A percentile compares a stretch with the other conserved stretches of the same genome.
These are phyloP conservation scores for Kwoniella shandongensis DNA, from an alignment of 768 basidiomycete genomes.

Conservation along the genomic window DNA sequence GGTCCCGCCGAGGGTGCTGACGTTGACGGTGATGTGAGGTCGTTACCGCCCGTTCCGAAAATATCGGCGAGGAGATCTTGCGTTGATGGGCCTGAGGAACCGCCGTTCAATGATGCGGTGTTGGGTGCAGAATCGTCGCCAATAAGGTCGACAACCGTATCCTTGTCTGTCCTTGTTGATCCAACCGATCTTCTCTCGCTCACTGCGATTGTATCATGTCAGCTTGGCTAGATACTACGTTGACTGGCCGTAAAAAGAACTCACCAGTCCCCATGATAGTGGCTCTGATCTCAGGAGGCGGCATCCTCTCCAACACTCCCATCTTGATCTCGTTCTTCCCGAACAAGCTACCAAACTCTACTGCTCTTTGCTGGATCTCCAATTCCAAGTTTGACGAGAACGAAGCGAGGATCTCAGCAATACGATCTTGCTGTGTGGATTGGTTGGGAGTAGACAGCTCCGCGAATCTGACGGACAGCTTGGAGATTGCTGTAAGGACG, in stretches of 20 bases:
- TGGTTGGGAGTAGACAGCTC: constrained; percentile 39
- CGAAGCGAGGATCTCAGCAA: constrained; percentile 71
- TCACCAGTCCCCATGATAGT: constrained; percentile 90
- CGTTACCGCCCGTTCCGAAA: constrained; percentile 62
- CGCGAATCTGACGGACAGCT: constrained; percentile 78
- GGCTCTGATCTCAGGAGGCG: constrained; percentile 95
- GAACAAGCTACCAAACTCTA: constrained; percentile 88
- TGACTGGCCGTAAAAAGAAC: constrained; percentile 7
- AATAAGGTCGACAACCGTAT: constrained; percentile 70
- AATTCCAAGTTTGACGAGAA: constrained; percentile 87
- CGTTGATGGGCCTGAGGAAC: constrained; percentile 55
- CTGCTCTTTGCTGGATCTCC: constrained; percentile 91
- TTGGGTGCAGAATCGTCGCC: constrained; percentile 67
- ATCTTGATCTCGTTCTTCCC: constrained; percentile 51
- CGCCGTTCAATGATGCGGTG: constrained; percentile 56
- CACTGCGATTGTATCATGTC: constrained; percentile 59
- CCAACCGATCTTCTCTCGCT: constrained; percentile 97
- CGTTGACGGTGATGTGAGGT: constrained; percentile 50
- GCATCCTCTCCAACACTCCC: constrained; percentile 96
- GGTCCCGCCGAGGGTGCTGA: constrained; percentile 45
- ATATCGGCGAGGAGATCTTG: constrained; percentile 91
- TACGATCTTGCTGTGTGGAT: constrained; percentile 63
- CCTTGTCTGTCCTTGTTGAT: constrained; percentile 74
- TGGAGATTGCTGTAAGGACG: constrained; percentile 82
- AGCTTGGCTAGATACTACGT: not conserved